Conservation (phyloP, 371 early-diverging fungal genomes). For the Apophysomyces ossiformis region DNA sequence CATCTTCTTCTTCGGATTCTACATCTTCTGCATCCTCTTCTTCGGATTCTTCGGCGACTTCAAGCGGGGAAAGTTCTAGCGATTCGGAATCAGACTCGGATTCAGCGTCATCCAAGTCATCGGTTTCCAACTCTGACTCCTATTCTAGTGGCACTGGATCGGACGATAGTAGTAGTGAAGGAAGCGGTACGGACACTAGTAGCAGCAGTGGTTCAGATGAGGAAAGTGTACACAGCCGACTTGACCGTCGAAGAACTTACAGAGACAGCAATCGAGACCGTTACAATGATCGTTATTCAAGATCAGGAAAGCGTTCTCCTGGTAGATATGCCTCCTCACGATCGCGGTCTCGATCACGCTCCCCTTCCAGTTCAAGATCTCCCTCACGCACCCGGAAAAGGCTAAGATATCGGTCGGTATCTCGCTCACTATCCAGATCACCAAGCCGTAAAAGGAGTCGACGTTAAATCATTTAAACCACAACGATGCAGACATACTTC, state of each 20-base stretch:
- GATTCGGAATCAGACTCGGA: slow-evolving; percentile 13
- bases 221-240: neutral
- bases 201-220: slow-evolving; percentile 21
- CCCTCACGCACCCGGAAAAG: neutral
- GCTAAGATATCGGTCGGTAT: neutral
- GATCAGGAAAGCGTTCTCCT: neutral
- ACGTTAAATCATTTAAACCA: neutral
- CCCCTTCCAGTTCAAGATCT: neutral
- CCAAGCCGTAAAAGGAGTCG: slow-evolving; percentile 4
- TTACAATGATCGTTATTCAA: neutral
- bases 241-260: neutral
- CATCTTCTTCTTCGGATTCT: slow-evolving; percentile 7
- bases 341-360: neutral
- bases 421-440: slow-evolving; percentile 3
- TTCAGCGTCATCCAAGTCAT: slow-evolving; percentile 18
- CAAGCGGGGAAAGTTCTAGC: slow-evolving; percentile 11
- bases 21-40: slow-evolving; percentile 14
- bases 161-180: slow-evolving; percentile 19
- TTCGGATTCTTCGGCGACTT: slow-evolving; percentile 5
- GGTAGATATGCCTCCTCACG: neutral
- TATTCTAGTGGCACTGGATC: slow-evolving; percentile 13
- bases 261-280: neutral
- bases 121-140: slow-evolving; percentile 18
- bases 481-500: too few species aligned
- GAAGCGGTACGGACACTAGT: slow-evolving; percentile 6